These are phyloP conservation scores for Trichomonascus vanleenenianus DNA, from an alignment of 805 yeast genomes.

Conservation along the genomic window DNA sequence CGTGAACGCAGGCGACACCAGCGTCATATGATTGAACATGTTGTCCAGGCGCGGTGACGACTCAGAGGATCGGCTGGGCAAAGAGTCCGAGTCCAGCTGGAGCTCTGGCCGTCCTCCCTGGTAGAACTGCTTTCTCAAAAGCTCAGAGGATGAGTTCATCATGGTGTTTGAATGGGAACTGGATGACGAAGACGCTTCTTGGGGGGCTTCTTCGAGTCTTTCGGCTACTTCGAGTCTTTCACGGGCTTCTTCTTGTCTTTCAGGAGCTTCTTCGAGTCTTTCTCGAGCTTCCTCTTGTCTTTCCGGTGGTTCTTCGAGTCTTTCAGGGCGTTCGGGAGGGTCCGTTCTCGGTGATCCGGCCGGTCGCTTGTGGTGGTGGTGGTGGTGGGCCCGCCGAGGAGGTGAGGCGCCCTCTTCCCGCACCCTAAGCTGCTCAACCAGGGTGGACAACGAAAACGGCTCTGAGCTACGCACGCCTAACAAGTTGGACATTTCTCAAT, in stretches of 20 bases:
- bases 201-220: not conserved
- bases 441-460: too few relatives aligned
- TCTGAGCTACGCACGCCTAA: too few relatives aligned
- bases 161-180: not conserved
- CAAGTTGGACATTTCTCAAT: too few relatives aligned
- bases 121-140: not conserved
- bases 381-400: too few relatives aligned
- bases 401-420: too few relatives aligned
- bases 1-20: constrained; percentile 30
- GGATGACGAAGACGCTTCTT: not conserved
- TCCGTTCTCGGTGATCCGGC: too few relatives aligned
- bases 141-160: not conserved
- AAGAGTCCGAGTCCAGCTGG: too few relatives aligned
- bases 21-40: constrained; percentile 22
- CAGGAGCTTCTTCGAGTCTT: not conserved
- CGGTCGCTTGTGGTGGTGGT: too few relatives aligned
- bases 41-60: not conserved
- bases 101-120: not conserved
- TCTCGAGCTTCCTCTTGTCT: not conserved
- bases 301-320: not conserved
- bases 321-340: not conserved
- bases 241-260: not conserved
- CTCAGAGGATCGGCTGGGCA: not conserved
- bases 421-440: too few relatives aligned
- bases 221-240: not conserved